Conservation (phyloP, 371 early-diverging fungal species). For the Parasitella parasitica region DNA sequence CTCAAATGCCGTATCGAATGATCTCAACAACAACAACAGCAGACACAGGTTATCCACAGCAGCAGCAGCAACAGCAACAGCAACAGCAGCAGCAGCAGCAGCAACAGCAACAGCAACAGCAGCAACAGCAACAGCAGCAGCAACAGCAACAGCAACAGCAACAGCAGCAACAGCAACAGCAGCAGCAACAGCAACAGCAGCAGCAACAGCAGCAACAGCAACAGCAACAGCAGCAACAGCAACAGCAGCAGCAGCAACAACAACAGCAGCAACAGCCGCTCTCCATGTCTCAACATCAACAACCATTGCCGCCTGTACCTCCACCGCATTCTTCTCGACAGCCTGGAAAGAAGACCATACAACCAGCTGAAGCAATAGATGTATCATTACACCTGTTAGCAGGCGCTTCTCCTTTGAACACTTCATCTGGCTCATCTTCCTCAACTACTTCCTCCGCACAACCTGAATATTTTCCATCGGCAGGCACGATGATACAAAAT, state of each 20-base stretch:
- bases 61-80: neutral
- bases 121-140: neutral
- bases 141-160: neutral
- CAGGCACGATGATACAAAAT: constrained; percentile 25
- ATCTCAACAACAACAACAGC: neutral
- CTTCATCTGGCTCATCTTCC: neutral
- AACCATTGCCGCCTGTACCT: neutral
- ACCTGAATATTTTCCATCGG: constrained; percentile 24
- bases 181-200: neutral
- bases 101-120: neutral
- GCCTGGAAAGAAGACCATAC: neutral
- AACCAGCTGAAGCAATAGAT: constrained; percentile 5
- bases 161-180: neutral
- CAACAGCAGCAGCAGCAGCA: neutral
- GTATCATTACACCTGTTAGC: constrained; percentile 1
- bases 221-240: too few species aligned
- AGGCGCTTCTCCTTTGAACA: neutral
- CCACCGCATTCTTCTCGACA: neutral
- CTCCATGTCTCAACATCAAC: neutral
- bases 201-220: too few species aligned
- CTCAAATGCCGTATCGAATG: neutral
- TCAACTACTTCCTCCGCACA: neutral
- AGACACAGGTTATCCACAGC: neutral
- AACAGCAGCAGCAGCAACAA: neutral
- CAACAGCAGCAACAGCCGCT: neutral